These are phyloP conservation scores for Aquilaria malaccensis DNA, from an alignment of 345 rosid species.

Conservation along the genomic window DNA sequence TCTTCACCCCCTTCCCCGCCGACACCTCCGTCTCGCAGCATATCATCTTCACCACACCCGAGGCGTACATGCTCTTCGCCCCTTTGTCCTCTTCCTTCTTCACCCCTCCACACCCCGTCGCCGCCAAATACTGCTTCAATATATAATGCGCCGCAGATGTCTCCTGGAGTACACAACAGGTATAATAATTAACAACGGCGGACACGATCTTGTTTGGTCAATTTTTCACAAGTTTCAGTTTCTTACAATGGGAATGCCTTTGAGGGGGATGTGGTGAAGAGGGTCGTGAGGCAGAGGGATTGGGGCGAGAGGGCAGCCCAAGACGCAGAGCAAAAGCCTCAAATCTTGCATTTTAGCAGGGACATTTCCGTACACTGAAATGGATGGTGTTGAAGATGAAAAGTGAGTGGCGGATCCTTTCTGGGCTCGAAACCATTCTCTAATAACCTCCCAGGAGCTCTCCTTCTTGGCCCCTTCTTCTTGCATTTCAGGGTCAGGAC, in stretches of 20 bases:
- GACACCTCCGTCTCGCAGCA: slow-evolving; percentile 89
- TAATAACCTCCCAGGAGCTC: slow-evolving; percentile 78
- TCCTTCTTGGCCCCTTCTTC: slow-evolving; percentile 66
- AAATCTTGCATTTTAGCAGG: slow-evolving; percentile 63
- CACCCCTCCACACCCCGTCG: slow-evolving; percentile 67
- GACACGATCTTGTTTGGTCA: not conserved
- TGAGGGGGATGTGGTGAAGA: slow-evolving; percentile 33
- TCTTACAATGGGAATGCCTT: slow-evolving; percentile 67
- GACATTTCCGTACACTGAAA: slow-evolving; percentile 24
- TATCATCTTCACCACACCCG: slow-evolving; percentile 80
- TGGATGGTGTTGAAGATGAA: slow-evolving; percentile 10
- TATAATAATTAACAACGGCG: not conserved
- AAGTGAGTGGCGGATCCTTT: slow-evolving; percentile 30
- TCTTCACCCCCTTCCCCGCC: slow-evolving; percentile 73
- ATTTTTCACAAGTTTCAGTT: not conserved
- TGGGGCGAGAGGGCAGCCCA: slow-evolving; percentile 94
- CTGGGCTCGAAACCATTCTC: slow-evolving; percentile 90
- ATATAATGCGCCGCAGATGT: slow-evolving; percentile 77
- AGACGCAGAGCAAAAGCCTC: slow-evolving; percentile 76
- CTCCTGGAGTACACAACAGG: slow-evolving; percentile 28
- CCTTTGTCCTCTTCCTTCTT: slow-evolving; percentile 16
- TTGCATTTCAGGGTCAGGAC: slow-evolving; percentile 90
- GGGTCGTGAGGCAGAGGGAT: slow-evolving; percentile 44
- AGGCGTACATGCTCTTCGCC: slow-evolving; percentile 73
- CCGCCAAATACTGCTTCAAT: slow-evolving; percentile 87